phyloP scores from a whole-genome alignment of 2,329 filamentous ascomycete genomes.

The Alternaria dauci region DNA sequence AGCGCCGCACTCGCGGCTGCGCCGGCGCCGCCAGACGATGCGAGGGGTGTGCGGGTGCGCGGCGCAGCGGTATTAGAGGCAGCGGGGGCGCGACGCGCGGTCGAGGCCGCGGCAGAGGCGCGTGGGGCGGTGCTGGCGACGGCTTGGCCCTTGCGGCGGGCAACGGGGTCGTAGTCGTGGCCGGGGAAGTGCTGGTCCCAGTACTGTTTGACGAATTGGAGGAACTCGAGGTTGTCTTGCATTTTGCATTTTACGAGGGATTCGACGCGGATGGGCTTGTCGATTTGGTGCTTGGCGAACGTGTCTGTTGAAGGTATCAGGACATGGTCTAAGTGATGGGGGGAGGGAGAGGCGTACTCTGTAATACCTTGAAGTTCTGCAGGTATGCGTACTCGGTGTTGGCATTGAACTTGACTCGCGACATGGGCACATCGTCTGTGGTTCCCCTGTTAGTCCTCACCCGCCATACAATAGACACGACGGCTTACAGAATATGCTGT shows the following conservation, averaged over 20 bases:
- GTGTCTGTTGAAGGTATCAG: constrained; percentile 64
- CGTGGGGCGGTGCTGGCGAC: constrained; percentile 60
- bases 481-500: constrained; percentile 86
- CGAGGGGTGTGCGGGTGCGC: constrained; percentile 52
- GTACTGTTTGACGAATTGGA: constrained; percentile 95
- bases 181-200: constrained; percentile 99
- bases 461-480: background rate
- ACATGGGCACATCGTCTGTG: constrained; percentile 87
- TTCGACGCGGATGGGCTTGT: constrained; percentile 89
- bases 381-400: constrained; percentile 97
- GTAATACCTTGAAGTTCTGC: constrained; percentile 97
- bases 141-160: constrained; percentile 79
- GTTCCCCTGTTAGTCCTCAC: constrained; percentile 14
- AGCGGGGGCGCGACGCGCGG: constrained; percentile 55
- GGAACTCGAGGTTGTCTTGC: constrained; percentile 99
- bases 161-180: constrained; percentile 92
- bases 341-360: constrained; percentile 70
- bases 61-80: constrained; percentile 52
- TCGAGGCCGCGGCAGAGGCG: constrained; percentile 57
- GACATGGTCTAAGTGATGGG: too few relatives aligned
- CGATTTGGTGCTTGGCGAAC: constrained; percentile 86
- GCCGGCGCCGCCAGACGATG: constrained; percentile 56
- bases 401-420: constrained; percentile 96
- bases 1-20: constrained; percentile 74
- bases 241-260: constrained; percentile 97